Evolutionary conservation across 2,329 filamentous ascomycete genomes (phyloP), one percentile per base, ranked within the genome.

Genomic region (Aspergillus pseudotamarii): DNA sequence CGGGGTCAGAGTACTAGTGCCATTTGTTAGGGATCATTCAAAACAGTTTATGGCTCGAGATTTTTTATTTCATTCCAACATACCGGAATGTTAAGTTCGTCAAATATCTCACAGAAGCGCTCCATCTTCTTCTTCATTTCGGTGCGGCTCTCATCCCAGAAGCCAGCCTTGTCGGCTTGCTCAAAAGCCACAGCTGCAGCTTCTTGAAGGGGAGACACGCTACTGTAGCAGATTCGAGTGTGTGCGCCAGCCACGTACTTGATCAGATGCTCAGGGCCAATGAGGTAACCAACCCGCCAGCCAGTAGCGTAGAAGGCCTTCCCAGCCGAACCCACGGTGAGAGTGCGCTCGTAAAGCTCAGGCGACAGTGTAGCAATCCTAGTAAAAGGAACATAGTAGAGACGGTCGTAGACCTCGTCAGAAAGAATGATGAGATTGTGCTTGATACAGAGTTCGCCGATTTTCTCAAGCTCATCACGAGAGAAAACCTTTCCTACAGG

Each of bases 301-400:
- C 95, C 95, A 0, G 95, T 99, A 61, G 92, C 93, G 75, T 98
- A 98, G 80, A 99, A 99, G 83, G 95, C 96, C 86, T 99, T 99
- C 71, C 95, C 95, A 1, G 93, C 95, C 0, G 93, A 97, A 23
- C 95, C 95, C 34, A 99, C 95, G 0, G 95, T 98, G 56, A 99
- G 80, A 5, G 95, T 98, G 69, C 96, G 85, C 63, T 88, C 88
- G 70, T 93, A 93, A 58, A 98, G 88, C 76, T 97, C 93, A 0
- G 94, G 93, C 0, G 93, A 96, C 21, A 99, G 83, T 0, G 93
- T 97, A 28, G 92, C 92, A 60, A 98, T 90, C 71, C 95, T 88
- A 0, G 94, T 98, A 76, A 98, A 99, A 0, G 94, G 94, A 1
- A 93, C 92, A 76, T 98, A 99, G 84, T 90, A 97, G 0, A 99